Evolutionary conservation across 2,329 filamentous ascomycete genomes (phyloP).

Genomic region (Phialophora tarda): DNA sequence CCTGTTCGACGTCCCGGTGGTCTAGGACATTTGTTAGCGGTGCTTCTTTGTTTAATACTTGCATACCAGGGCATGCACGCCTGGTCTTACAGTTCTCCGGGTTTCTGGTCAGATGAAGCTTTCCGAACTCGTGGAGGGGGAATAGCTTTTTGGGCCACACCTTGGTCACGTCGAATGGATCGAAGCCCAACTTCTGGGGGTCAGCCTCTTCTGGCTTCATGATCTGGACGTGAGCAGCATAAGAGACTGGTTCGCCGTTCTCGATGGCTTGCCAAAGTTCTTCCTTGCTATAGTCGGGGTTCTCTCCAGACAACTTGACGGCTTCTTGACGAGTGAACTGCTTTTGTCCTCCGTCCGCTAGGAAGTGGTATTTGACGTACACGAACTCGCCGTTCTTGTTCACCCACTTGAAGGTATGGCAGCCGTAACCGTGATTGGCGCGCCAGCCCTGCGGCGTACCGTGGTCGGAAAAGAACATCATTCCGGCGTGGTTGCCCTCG

Average conservation of each 20-base stretch:
- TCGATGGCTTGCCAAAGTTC: conserved; percentile 75
- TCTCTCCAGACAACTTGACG: conserved; percentile 69
- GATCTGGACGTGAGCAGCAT: conserved; percentile 73
- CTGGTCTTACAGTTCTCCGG: conserved; percentile 62
- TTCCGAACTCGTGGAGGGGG: conserved; percentile 70
- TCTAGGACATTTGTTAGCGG: conserved; percentile 54
- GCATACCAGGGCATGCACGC: background rate
- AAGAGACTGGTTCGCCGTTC: conserved; percentile 69
- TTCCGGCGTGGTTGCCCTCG: conserved; percentile 52
- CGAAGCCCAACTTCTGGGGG: conserved; percentile 69
- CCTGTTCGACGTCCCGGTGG: conserved; percentile 74
- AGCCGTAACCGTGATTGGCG: conserved; percentile 86
- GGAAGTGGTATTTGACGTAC: conserved; percentile 81
- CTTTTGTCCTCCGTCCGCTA: conserved; percentile 74
- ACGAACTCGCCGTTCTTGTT: conserved; percentile 71
- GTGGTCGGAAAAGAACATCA: conserved; percentile 76
- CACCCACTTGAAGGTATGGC: conserved; percentile 75
- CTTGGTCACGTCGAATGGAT: conserved; percentile 76
- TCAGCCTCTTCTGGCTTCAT: conserved; percentile 68
- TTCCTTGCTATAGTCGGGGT: conserved; percentile 71
- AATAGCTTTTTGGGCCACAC: conserved; percentile 74
- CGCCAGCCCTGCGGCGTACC: conserved; percentile 74
- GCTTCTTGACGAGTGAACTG: conserved; percentile 79
- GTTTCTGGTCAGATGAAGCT: conserved; percentile 72
- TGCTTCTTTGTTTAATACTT: background rate